These are phyloP conservation scores for Jaapia argillacea DNA, from an alignment of 768 basidiomycete species.

Conservation along the genomic window DNA sequence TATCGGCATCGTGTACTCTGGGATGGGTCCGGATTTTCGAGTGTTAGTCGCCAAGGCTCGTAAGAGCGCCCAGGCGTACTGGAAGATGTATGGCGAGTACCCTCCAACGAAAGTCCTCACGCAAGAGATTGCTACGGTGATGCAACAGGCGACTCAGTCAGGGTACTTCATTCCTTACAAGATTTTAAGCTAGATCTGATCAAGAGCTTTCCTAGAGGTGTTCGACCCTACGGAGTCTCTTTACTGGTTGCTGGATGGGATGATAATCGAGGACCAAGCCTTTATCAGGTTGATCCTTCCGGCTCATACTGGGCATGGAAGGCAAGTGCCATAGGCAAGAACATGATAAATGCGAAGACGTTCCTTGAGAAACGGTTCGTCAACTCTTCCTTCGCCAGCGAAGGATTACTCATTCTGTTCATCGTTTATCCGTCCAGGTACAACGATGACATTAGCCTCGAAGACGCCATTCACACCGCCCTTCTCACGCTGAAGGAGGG, in stretches of 20 bases:
- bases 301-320: conserved; percentile 99
- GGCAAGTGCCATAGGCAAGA: conserved; percentile 98
- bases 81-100: conserved; percentile 99
- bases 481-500: conserved; percentile 97
- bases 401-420: conserved; percentile 1
- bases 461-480: conserved; percentile 98
- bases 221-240: conserved; percentile 97
- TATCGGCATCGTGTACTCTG: conserved; percentile 98
- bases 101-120: conserved; percentile 94
- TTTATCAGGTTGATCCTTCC: conserved; percentile 98
- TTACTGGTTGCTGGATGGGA: conserved; percentile 97
- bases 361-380: conserved; percentile 96
- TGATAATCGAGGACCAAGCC: conserved; percentile 83
- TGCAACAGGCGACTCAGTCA: conserved; percentile 98
- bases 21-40: conserved; percentile 99
- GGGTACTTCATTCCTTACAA: conserved; percentile 49
- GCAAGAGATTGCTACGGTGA: conserved; percentile 94
- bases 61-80: conserved; percentile 97
- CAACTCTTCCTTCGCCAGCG: conserved; percentile 13
- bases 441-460: conserved; percentile 97
- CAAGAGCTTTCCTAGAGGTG: conserved; percentile 56
- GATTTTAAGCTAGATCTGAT: conserved; percentile 3
- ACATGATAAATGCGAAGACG: conserved; percentile 99
- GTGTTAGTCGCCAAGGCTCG: conserved; percentile 89
- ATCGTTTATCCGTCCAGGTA: conserved; percentile 44